Conservation (phyloP, 257 asterid species). For the Petunia axillaris region DNA sequence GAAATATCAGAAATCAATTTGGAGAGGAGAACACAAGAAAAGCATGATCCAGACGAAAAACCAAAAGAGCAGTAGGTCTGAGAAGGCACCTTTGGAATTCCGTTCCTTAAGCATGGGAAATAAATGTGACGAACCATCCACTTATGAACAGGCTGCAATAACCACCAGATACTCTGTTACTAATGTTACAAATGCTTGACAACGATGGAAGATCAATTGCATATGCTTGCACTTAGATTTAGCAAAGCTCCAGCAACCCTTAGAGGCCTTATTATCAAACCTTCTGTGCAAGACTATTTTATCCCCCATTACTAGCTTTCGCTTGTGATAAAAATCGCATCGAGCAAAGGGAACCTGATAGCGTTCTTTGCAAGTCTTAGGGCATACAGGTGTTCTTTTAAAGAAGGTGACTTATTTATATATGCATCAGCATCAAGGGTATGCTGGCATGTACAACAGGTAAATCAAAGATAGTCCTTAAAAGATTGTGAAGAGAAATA, state of each 20-base stretch:
- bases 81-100: slow-evolving; percentile 77
- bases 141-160: slow-evolving; percentile 95
- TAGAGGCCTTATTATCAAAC: no score
- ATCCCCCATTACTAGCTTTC: no score
- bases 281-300: no score
- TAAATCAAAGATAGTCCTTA: background rate
- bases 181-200: background rate
- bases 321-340: no score
- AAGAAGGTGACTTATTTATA: background rate
- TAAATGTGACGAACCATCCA: slow-evolving; percentile 98
- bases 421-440: background rate
- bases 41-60: background rate
- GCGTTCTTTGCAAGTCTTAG: no score
- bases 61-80: background rate
- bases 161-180: slow-evolving; percentile 15
- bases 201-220: slow-evolving; percentile 8
- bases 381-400: background rate
- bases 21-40: background rate
- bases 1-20: background rate
- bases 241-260: no score
- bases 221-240: background rate
- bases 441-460: background rate
- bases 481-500: background rate
- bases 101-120: slow-evolving; percentile 85
- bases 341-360: no score